Percentiles rank a stretch among this genome's conserved stretches.
phyloP scores from a whole-genome alignment of 192 early-diverging fungal genomes.

The Pilobolus umbonatus region DNA sequence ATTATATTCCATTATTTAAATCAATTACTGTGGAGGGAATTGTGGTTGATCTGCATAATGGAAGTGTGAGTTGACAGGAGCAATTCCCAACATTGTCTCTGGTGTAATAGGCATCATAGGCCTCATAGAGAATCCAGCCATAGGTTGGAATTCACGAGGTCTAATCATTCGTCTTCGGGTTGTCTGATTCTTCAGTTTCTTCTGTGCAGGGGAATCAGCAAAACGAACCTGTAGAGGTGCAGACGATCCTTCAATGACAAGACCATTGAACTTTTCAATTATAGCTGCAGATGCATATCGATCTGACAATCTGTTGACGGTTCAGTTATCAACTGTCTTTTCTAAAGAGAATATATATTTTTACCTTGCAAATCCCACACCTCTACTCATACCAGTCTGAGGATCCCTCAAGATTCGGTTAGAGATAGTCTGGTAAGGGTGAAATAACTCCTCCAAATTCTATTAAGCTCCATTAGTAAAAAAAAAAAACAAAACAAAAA shows the following conservation, averaged over 20 bases:
- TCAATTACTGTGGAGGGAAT: conserved; percentile 4
- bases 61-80: conserved; percentile 10
- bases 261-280: conserved; percentile 64
- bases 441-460: conserved; percentile 59
- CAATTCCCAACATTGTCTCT: conserved; percentile 44
- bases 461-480: conserved; percentile 23
- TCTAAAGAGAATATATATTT: background rate
- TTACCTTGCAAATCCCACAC: conserved; percentile 77
- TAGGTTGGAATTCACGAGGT: conserved; percentile 36
- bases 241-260: conserved; percentile 51
- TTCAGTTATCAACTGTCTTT: background rate
- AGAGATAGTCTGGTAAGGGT: conserved; percentile 62
- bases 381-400: conserved; percentile 57
- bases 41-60: conserved; percentile 8
- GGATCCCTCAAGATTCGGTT: conserved; percentile 71
- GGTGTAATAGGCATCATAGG: conserved; percentile 40
- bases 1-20: too few species aligned
- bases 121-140: conserved; percentile 21
- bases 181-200: conserved; percentile 66
- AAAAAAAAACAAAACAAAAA: background rate
- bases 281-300: conserved; percentile 60
- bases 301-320: conserved; percentile 52
- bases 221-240: conserved; percentile 73
- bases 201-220: conserved; percentile 75
- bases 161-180: conserved; percentile 39